Conservation (phyloP, 2,329 filamentous ascomycete species). For the Verticillium isaacii region DNA sequence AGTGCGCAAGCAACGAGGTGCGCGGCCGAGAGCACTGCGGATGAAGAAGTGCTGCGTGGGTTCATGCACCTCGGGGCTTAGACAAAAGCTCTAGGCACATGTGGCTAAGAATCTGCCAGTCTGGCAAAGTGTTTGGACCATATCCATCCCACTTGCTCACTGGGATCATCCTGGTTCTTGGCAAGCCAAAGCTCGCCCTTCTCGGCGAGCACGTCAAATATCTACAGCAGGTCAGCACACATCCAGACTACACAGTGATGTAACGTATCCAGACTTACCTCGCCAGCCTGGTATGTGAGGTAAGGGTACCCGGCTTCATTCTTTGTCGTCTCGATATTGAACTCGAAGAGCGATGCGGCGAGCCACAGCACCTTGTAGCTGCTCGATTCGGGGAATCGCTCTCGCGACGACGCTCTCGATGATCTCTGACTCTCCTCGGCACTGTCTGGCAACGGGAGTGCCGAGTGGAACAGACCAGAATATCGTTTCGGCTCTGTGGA, state of each 20-base stretch:
- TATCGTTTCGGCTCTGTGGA: constrained; percentile 48
- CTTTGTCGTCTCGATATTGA: constrained; percentile 90
- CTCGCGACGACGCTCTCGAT: constrained; percentile 56
- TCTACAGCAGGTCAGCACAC: constrained; percentile 29
- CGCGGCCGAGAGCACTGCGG: neutral
- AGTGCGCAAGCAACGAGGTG: neutral
- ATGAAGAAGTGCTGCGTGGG: neutral
- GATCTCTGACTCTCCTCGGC: constrained; percentile 48
- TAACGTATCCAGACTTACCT: constrained; percentile 46
- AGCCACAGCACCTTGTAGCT: constrained; percentile 79
- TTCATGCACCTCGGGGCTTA: neutral
- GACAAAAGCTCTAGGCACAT: neutral
- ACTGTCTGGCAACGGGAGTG: constrained; percentile 72
- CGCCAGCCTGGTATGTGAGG: constrained; percentile 88
- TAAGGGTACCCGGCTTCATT: constrained; percentile 95
- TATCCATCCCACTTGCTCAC: constrained; percentile 84
- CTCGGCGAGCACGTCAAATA: constrained; percentile 89
- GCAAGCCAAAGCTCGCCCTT: constrained; percentile 98
- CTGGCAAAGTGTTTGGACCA: constrained; percentile 97
- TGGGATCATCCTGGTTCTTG: constrained; percentile 88
- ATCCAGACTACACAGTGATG: too few relatives aligned
- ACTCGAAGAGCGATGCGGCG: constrained; percentile 91
- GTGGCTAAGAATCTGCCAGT: constrained; percentile 43
- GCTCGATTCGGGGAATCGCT: constrained; percentile 45
- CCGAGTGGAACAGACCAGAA: constrained; percentile 81